Conservation (phyloP, 371 early-diverging fungal genomes). For the Syncephalastrum racemosum region DNA sequence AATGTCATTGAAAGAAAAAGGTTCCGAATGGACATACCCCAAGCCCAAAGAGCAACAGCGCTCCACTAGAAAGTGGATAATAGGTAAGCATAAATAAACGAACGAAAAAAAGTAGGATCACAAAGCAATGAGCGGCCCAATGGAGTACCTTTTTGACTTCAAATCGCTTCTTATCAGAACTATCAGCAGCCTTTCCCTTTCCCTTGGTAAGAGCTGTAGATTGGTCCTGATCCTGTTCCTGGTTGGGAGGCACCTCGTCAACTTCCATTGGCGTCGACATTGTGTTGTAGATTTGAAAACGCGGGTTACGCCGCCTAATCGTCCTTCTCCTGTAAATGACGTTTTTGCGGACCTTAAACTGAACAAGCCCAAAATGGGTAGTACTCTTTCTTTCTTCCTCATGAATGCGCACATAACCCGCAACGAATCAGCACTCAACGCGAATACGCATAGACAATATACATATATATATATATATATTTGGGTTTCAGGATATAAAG, state of each 20-base stretch:
- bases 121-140: not conserved
- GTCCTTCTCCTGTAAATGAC: too few species aligned
- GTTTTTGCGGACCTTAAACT: too few species aligned
- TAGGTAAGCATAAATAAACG: not conserved
- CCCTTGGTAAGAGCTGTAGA: constrained; percentile 18
- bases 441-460: too few species aligned
- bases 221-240: constrained; percentile 29
- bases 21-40: constrained; percentile 66
- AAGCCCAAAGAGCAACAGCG: constrained; percentile 97
- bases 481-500: too few species aligned
- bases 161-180: constrained; percentile 78
- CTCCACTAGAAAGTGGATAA: constrained; percentile 77
- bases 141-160: constrained; percentile 90
- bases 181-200: constrained; percentile 64
- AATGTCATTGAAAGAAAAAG: not conserved
- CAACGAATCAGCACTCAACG: too few species aligned
- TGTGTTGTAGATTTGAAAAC: constrained; percentile 3
- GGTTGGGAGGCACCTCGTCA: constrained; percentile 29
- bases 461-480: too few species aligned
- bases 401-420: too few species aligned
- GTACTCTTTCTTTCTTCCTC: too few species aligned
- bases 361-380: too few species aligned
- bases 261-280: constrained; percentile 51
- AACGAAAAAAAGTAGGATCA: not conserved
- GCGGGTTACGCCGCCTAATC: too few species aligned